Evolutionary conservation across 1,139 yeast species (phyloP).

Genomic region (Lodderomyces oxycetoniae): DNA sequence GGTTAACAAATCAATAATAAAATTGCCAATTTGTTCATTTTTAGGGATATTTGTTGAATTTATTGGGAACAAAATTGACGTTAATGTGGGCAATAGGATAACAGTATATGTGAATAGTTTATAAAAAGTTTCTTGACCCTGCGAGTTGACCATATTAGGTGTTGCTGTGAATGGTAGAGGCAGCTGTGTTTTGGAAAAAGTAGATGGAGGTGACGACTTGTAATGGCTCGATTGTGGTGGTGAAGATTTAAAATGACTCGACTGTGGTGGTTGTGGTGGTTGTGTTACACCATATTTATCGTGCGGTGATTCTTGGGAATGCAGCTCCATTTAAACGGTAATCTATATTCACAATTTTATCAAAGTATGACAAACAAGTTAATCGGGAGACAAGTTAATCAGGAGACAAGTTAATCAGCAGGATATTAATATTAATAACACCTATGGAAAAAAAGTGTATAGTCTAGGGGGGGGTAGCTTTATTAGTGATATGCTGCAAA

Average conservation of each 20-base stretch:
- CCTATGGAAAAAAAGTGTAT: too few relatives aligned
- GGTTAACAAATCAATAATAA: conserved; percentile 27
- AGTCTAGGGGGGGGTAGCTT: too few relatives aligned
- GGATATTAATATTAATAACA: too few relatives aligned
- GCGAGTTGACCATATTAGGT: conserved; percentile 1
- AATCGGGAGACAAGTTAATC: too few relatives aligned
- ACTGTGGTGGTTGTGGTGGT: conserved; percentile 1
- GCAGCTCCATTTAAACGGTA: too few relatives aligned
- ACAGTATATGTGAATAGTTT: conserved; percentile 13
- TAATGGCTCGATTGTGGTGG: not conserved
- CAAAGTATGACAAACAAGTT: too few relatives aligned
- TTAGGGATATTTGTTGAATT: conserved; percentile 10
- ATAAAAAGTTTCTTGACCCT: conserved; percentile 10
- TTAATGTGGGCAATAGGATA: conserved; percentile 13
- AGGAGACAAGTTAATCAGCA: too few relatives aligned
- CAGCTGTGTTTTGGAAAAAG: not conserved
- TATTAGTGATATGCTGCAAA: too few relatives aligned
- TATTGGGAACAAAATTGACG: conserved; percentile 14
- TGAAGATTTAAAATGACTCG: not conserved
- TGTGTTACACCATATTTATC: too few relatives aligned
- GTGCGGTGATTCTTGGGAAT: too few relatives aligned
- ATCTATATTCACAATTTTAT: too few relatives aligned
- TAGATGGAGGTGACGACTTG: not conserved
- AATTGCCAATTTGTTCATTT: conserved; percentile 15
- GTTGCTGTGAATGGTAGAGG: not conserved